Conservation (phyloP, 1,139 yeast species). For the Chernovozyma aurita region DNA sequence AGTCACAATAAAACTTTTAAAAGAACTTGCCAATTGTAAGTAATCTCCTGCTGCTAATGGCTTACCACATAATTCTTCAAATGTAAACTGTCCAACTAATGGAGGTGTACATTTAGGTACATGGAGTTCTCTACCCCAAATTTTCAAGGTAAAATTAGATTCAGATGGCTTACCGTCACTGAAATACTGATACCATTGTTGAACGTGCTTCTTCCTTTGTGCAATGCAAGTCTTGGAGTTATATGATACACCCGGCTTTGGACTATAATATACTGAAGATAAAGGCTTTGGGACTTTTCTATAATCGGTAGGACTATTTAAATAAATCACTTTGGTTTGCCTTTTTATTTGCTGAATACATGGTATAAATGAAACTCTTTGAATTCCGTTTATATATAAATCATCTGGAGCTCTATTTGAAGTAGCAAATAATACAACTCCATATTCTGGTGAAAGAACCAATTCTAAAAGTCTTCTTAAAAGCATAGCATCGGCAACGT, state of each 20-base stretch:
- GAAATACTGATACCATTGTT: conserved; percentile 77
- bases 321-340: conserved; percentile 69
- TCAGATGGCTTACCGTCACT: conserved; percentile 41
- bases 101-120: conserved; percentile 79
- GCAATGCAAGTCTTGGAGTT: conserved; percentile 46
- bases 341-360: conserved; percentile 77
- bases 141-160: conserved; percentile 40
- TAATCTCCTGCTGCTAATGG: conserved; percentile 97
- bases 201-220: conserved; percentile 60
- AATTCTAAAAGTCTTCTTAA: conserved; percentile 68
- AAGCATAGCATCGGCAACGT: conserved; percentile 97
- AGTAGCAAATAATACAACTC: conserved; percentile 86
- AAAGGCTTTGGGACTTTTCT: conserved; percentile 82
- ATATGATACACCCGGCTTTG: conserved; percentile 60
- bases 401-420: conserved; percentile 95
- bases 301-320: conserved; percentile 91
- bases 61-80: conserved; percentile 77
- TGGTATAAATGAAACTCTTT: conserved; percentile 85
- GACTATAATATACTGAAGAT: conserved; percentile 75
- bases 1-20: conserved; percentile 75
- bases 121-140: conserved; percentile 83
- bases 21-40: conserved; percentile 72
- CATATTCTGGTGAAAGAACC: conserved; percentile 62
- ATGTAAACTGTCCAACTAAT: conserved; percentile 84
- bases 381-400: conserved; percentile 87